Evolutionary conservation across 768 basidiomycete species (phyloP), one percentile per base, ranked within the genome.

Genomic region (Amanita rimosa): DNA sequence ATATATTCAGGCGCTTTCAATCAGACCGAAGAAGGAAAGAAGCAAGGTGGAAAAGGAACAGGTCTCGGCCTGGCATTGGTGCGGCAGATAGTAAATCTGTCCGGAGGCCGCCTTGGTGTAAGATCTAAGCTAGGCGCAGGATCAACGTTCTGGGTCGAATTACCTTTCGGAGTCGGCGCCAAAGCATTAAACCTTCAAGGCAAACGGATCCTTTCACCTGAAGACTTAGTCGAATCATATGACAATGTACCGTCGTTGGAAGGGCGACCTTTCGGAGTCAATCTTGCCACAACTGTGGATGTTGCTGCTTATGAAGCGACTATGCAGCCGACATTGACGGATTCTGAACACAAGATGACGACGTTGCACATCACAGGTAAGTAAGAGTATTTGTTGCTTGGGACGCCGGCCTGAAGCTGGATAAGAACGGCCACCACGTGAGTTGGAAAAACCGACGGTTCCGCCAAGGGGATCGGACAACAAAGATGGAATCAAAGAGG

Each of bases 141-240:
- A 13, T 87, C 83, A 31, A 89, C 83, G 33, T 94, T 93, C 67
- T 93, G 90, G 91, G 83, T 89, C 7, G 87, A 89, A 61, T 62
- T 89, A 31, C 83, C 84, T 4, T 65, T 88, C n/a, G 84, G 83
- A 4, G 78, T 88, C 22, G 83, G 85, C n/a, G 64, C 64, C 31
- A 78, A 76, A 66, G 73, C 63, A 27, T 52, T 74, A 34, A 49
- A 61, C 39, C 51, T 58, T 38, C 46, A 39, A 19, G 37, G 41
- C 8, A 43, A 38, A 19, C 46, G 26, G 6, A 27, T 17, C 5
- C n/a, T 35, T 27, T 13, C 34, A 17, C 46, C 37, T 36, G 46
- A 36, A 38, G 22, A 47, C 5, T 13, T 36, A 3, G 24, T 13
- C 11, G 35, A 24, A n/a, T 26, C 24, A 35, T 31, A 46, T 36